Evolutionary conservation across 73 alveolate species (phyloP).

Genomic region (Tetrahymena malaccensis): DNA sequence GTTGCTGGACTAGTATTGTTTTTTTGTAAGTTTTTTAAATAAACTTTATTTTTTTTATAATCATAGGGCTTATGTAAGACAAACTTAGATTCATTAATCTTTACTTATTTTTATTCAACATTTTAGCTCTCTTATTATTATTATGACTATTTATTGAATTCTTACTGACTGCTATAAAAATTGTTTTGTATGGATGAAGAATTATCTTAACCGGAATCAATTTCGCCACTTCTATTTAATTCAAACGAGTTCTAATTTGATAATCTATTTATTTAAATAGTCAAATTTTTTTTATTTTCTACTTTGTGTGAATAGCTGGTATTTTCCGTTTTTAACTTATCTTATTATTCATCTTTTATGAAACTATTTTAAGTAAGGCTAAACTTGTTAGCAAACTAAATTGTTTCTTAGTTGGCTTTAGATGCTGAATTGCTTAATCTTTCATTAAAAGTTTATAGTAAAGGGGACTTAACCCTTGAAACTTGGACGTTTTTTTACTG

Average conservation of each 20-base stretch:
- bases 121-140: not conserved
- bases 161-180: not conserved
- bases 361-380: not conserved
- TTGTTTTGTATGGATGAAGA: too few relatives aligned
- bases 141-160: not conserved
- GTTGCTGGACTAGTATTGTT: not conserved
- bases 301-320: not conserved
- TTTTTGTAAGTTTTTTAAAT: not conserved
- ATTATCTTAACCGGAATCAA: not conserved
- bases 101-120: not conserved
- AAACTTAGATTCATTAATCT: not conserved
- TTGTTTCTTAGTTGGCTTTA: too few relatives aligned
- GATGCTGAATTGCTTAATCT: too few relatives aligned
- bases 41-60: not conserved
- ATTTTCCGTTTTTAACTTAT: not conserved
- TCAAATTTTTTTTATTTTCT: not conserved
- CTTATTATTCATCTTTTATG: not conserved
- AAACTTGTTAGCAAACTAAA: not conserved
- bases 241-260: not conserved
- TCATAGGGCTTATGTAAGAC: not conserved
- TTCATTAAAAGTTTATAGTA: not conserved
- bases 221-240: too few relatives aligned
- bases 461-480: not conserved
- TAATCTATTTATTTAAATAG: not conserved
- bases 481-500: not conserved